Conservation (phyloP, 2,329 filamentous ascomycete species). For the Beauveria sp. region DNA sequence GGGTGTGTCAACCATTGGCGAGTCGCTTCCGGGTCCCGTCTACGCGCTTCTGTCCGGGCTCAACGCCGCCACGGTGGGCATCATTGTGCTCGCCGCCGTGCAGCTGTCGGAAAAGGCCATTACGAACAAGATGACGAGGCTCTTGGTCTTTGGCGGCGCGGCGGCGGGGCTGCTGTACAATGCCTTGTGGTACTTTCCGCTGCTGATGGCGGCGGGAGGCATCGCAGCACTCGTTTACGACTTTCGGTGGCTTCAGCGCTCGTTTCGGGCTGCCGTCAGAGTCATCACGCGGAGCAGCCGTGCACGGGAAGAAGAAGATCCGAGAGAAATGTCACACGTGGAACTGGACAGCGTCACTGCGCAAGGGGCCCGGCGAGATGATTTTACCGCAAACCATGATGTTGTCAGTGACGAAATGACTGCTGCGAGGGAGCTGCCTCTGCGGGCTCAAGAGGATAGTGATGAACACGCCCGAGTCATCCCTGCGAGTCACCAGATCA, state of each 20-base stretch:
- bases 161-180: constrained; percentile 63
- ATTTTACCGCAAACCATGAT: constrained; percentile 8
- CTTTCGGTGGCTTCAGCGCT: constrained; percentile 39
- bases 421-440: not conserved
- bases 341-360: not conserved
- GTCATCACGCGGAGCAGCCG: not conserved
- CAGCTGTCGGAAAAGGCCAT: constrained; percentile 61
- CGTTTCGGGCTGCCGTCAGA: not conserved
- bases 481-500: constrained; percentile 25
- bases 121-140: constrained; percentile 53
- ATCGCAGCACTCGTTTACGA: constrained; percentile 48
- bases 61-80: constrained; percentile 64
- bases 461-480: constrained; percentile 15
- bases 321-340: not conserved
- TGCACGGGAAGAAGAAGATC: not conserved
- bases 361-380: not conserved
- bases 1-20: constrained; percentile 53
- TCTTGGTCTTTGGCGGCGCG: constrained; percentile 56
- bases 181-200: constrained; percentile 67
- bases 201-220: constrained; percentile 52
- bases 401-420: not conserved
- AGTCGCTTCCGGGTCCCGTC: constrained; percentile 50
- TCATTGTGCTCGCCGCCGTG: constrained; percentile 63
- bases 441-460: not conserved
- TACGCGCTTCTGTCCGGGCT: constrained; percentile 66